Base-by-base conservation (phyloP, 805 yeast genomes). In the Spathaspora gorwiae region DNA sequence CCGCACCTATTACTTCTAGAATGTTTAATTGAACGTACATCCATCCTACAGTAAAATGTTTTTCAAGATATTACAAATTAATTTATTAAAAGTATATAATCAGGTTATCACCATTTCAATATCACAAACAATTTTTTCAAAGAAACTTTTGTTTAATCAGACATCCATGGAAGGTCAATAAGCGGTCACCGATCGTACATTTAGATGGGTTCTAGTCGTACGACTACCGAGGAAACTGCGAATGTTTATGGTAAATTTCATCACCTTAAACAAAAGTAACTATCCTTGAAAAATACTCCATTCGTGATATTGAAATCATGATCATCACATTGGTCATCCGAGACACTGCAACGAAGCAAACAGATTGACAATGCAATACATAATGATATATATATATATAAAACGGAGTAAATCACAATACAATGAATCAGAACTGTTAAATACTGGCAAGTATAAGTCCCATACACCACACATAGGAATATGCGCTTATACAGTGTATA, bases 151-250 rank as follows among this genome's bases (percentile, higher is more conserved):
- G 39, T 39, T 39, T 39, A 44, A 80, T 85, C 94, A 84, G 94
- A 85, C 94, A 84, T 85, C 90, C 94, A 82, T 80, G 90, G 92
- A 85, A 84, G 92, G 87, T 70, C 75, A 51, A 60, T 63, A 75
- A 75, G 88, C 94, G 92, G 90, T 84, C 90, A 85, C 89, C 72
- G 89, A 68, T 79, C 73, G 75, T 80, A 83, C 67, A 78, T 76
- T 83, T 32, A 39, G 42, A 75, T 84, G 86, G 90, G 90, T 83
- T 84, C 89, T 68, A 70, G 29, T 70, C 76, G 90, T 82, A 80
- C 9, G 75, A 80, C 87, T 85, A 84, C 90, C 94, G 94, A 80
- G 90, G 90, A 85, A 84, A 85, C 94, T 85, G 94, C 92, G 94
- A 85, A 84, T 84, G 94, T 83, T 78, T 69, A 73, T 74, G 83